phyloP scores from a whole-genome alignment of 2,329 filamentous ascomycete genomes.

The Pseudohalonectria lignicola region DNA sequence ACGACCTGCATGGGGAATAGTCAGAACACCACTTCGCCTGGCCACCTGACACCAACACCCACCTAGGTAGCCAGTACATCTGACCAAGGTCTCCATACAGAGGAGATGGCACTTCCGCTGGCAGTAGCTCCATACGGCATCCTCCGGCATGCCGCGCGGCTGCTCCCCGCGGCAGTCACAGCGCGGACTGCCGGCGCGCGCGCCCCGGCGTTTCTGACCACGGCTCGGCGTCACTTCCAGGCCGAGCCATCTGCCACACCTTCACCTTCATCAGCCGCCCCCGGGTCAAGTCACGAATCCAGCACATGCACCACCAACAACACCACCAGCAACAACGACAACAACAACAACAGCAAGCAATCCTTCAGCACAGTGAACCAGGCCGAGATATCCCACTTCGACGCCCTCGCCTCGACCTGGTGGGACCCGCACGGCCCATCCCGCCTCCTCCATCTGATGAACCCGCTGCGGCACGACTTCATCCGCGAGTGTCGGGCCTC shows the following conservation, averaged over 20 bases:
- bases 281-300: not conserved
- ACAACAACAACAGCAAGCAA: not conserved
- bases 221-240: not conserved
- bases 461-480: slow-evolving; percentile 90
- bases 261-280: not conserved
- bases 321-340: not conserved
- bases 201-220: not conserved
- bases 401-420: slow-evolving; percentile 84
- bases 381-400: slow-evolving; percentile 89
- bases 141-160: not conserved
- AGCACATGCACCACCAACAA: not conserved
- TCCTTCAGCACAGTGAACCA: slow-evolving; percentile 58
- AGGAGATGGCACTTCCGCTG: too few relatives aligned
- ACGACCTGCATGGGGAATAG: too few relatives aligned
- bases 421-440: slow-evolving; percentile 95
- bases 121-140: too few relatives aligned
- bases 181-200: not conserved
- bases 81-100: too few relatives aligned
- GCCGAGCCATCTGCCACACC: not conserved
- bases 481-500: slow-evolving; percentile 61
- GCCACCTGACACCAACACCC: too few relatives aligned
- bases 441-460: slow-evolving; percentile 92
- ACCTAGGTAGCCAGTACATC: too few relatives aligned
- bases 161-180: not conserved
- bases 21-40: too few relatives aligned